phyloP scores from a whole-genome alignment of 768 basidiomycete species.

The Trametes meyenii region DNA sequence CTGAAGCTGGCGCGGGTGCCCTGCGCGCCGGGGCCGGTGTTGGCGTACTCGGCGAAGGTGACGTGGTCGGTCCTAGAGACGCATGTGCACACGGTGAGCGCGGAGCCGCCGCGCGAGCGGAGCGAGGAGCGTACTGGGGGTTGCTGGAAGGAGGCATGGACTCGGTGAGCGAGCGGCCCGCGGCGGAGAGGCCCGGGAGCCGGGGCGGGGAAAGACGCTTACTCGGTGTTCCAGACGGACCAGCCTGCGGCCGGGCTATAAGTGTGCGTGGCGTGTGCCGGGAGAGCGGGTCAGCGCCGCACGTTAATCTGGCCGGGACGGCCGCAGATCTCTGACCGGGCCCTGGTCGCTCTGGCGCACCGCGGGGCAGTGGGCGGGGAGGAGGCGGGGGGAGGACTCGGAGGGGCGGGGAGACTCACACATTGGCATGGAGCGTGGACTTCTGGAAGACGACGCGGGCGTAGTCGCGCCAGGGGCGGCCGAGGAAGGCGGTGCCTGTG shows the following conservation, averaged over 20 bases:
- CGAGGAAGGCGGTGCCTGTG: slow-evolving; percentile 29
- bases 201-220: neutral
- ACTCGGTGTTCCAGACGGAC: slow-evolving; percentile 30
- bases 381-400: neutral
- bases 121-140: slow-evolving; percentile 26
- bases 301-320: neutral
- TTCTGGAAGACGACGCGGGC: slow-evolving; percentile 37
- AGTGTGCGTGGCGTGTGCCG: neutral
- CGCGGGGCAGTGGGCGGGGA: too few species aligned
- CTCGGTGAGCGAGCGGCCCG: neutral
- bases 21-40: slow-evolving; percentile 29
- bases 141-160: slow-evolving; percentile 5
- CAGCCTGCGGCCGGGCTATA: slow-evolving; percentile 30
- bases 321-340: neutral
- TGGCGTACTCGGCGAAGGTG: slow-evolving; percentile 35
- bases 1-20: slow-evolving; percentile 33
- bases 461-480: slow-evolving; percentile 33
- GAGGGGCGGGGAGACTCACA: slow-evolving; percentile 15
- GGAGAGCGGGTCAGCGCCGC: neutral
- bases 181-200: too few species aligned
- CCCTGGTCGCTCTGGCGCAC: too few species aligned
- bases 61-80: slow-evolving; percentile 32
- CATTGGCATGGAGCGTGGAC: slow-evolving; percentile 22
- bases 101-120: neutral
- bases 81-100: neutral